A percentile compares a stretch with the other conserved stretches of the same genome.
Conservation (phyloP, 805 yeast genomes). For the Sugiyamaella mastotermitis region DNA sequence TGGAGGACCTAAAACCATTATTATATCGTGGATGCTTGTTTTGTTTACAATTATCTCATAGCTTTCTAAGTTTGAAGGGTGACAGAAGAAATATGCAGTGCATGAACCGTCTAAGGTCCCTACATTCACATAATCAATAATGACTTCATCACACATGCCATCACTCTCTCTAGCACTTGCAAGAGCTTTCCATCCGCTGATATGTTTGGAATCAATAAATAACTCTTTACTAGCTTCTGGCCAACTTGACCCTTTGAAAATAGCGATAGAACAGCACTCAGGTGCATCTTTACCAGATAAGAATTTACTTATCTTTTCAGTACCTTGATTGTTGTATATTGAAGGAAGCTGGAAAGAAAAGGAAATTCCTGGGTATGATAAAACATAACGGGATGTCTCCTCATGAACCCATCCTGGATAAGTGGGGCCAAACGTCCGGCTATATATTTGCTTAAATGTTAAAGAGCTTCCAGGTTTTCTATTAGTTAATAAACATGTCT, state of each 20-base stretch:
- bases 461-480: slow-evolving; percentile 9
- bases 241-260: slow-evolving; percentile 24
- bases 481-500: too few species aligned
- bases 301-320: slow-evolving; percentile 26
- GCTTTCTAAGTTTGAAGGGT: slow-evolving; percentile 4
- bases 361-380: slow-evolving; percentile 53
- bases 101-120: slow-evolving; percentile 5
- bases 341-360: slow-evolving; percentile 41
- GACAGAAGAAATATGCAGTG: slow-evolving; percentile 7
- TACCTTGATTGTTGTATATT: too few species aligned
- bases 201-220: slow-evolving; percentile 7
- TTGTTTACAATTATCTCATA: slow-evolving; percentile 27
- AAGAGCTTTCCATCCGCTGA: background rate
- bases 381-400: slow-evolving; percentile 33
- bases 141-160: slow-evolving; percentile 2
- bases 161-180: background rate
- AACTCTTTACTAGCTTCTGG: slow-evolving; percentile 13
- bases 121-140: slow-evolving; percentile 6
- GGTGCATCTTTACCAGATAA: slow-evolving; percentile 16
- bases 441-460: slow-evolving; percentile 42
- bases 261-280: slow-evolving; percentile 19
- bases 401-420: slow-evolving; percentile 41
- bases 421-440: slow-evolving; percentile 56
- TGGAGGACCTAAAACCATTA: slow-evolving; percentile 50
- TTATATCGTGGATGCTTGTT: slow-evolving; percentile 46